Evolutionary conservation across 1,284 basidiomycete species (phyloP), one percentile per base, ranked within the genome.

Genomic region (Heterobasidion irregulare): DNA sequence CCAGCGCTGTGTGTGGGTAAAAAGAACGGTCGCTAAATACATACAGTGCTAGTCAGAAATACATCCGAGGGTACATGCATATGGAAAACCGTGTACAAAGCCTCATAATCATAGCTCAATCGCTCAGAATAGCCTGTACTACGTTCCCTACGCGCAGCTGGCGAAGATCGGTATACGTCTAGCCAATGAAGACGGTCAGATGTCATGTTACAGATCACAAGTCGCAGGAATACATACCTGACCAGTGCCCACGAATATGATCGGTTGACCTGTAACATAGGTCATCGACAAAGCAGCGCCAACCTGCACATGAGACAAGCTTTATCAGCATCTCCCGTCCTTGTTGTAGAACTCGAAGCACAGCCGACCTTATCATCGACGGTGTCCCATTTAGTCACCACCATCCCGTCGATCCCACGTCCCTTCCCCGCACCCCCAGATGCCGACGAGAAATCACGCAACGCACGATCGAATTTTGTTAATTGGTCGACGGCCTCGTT

Each of bases 401-500:
- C 75, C 86, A 97, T 98, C 26, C 94, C 94, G 66, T 98, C 95
- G 59, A 98, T 95, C 1, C 95, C 95, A 46, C 94, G 82, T 53
- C 86, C 85, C 64, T 83, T 83, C 12, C 82, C 81, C 35, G 77
- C 71, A 1, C 69, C 71, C 1, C 81, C 81, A 1, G 82, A 80
- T 2, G 81, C 80, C 26, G 85, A 91, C 32, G 85, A 91, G 65
- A 96, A 97, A 67, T 98, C 93, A 47, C 87, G 83, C 57, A 98
- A 70, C 1, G 94, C 86, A 36, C 93, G 85, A 65, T 98, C 94
- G 68, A 98, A 98, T 70, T 97, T 97, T 55, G 86, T 88, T 50
- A 97, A 72, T 65, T 98, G 94, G 72, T 98, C 94, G 43, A 97
- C 93, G 1, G 95, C 95, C 72, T 98, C 94, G 67, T 98, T 98